A percentile compares a stretch with the other conserved stretches of the same genome.
Evolutionary conservation across 2,329 filamentous ascomycete genomes (phyloP).

Genomic region (Aspergillus caelatus): DNA sequence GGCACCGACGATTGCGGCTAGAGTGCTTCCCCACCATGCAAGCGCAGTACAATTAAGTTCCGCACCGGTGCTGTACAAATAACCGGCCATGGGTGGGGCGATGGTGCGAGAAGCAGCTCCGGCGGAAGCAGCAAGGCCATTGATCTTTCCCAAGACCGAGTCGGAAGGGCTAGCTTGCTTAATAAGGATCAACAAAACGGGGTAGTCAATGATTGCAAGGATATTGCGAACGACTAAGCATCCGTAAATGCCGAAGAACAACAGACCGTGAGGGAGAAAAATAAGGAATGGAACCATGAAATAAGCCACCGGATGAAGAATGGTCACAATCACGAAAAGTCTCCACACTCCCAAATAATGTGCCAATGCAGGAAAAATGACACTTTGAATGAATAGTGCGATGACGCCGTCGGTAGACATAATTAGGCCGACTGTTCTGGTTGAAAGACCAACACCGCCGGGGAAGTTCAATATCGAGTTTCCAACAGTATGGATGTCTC

Average conservation of each 20-base stretch:
- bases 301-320: slow-evolving; percentile 69
- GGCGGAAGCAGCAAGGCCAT: slow-evolving; percentile 70
- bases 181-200: slow-evolving; percentile 69
- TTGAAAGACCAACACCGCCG: slow-evolving; percentile 68
- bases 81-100: slow-evolving; percentile 68
- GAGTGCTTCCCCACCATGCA: slow-evolving; percentile 63
- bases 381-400: slow-evolving; percentile 71
- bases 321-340: slow-evolving; percentile 65
- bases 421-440: slow-evolving; percentile 69
- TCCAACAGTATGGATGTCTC: slow-evolving; percentile 29
- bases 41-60: slow-evolving; percentile 61
- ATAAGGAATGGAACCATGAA: slow-evolving; percentile 70
- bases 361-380: slow-evolving; percentile 69
- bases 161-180: slow-evolving; percentile 70
- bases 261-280: slow-evolving; percentile 55
- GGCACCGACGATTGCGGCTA: slow-evolving; percentile 59
- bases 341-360: slow-evolving; percentile 68
- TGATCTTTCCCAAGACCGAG: slow-evolving; percentile 68
- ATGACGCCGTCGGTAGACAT: slow-evolving; percentile 71
- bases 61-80: slow-evolving; percentile 66
- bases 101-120: slow-evolving; percentile 72
- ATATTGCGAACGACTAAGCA: slow-evolving; percentile 68
- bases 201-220: slow-evolving; percentile 69
- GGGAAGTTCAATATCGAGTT: slow-evolving; percentile 57
- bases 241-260: slow-evolving; percentile 67